A percentile compares a stretch with the other conserved stretches of the same genome.
These are phyloP conservation scores for Tanacetum coccineum DNA, from an alignment of 129 eudicot genomes.

Conservation along the genomic window DNA sequence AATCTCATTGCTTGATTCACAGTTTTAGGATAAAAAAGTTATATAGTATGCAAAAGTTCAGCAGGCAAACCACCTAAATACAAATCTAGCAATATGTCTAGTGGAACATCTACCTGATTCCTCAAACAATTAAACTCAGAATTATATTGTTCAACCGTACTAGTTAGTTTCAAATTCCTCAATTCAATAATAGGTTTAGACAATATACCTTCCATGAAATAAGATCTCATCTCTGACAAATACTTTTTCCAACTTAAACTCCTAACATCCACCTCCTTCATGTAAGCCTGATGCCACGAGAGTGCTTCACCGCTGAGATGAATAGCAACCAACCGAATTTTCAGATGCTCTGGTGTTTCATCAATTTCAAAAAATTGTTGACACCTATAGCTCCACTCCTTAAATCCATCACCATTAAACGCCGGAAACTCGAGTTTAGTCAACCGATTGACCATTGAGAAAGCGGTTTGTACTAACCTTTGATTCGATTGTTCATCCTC, in stretches of 20 bases:
- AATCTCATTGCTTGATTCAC: constrained; percentile 4
- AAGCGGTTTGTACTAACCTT: too few relatives aligned
- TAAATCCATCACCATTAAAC: not conserved
- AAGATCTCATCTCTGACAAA: not conserved
- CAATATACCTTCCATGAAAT: not conserved
- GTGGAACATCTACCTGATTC: not conserved
- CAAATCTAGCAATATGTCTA: not conserved
- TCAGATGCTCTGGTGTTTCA: not conserved
- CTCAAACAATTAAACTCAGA: not conserved
- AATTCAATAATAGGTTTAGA: not conserved
- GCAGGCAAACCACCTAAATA: not conserved
- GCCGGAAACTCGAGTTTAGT: not conserved
- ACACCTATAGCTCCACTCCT: not conserved
- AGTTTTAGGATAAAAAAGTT: not conserved
- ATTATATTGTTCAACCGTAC: not conserved
- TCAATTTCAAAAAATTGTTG: not conserved
- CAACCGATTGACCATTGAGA: not conserved
- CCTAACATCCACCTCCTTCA: not conserved
- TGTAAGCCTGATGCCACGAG: not conserved
- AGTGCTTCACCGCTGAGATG: not conserved
- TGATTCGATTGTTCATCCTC: too few relatives aligned
- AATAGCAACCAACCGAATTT: not conserved
- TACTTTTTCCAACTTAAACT: not conserved
- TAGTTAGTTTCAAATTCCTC: not conserved
- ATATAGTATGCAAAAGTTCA: not conserved